A percentile compares a stretch with the other conserved stretches of the same genome.
These are phyloP conservation scores for Cercospora sojina DNA, from an alignment of 2,329 filamentous ascomycete species.

Conservation along the genomic window DNA sequence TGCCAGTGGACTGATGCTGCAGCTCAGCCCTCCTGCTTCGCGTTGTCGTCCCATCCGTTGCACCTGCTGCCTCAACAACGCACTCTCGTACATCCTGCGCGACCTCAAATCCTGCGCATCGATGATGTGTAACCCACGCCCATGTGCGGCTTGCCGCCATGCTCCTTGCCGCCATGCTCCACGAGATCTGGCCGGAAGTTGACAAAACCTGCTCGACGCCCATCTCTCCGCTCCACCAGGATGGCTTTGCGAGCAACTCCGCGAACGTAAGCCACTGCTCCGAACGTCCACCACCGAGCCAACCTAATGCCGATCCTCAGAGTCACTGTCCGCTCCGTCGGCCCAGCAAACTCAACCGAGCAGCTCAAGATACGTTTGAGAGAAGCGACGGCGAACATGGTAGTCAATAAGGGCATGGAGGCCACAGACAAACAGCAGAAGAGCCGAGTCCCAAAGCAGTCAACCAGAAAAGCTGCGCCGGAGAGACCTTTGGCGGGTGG, in stretches of 20 bases:
- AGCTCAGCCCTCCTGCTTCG: not conserved
- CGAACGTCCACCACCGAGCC: not conserved
- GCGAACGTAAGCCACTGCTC: not conserved
- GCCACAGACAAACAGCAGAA: conserved; percentile 5
- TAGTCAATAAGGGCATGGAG: conserved; percentile 16
- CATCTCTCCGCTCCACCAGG: not conserved
- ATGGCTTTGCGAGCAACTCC: not conserved
- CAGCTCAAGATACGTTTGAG: conserved; percentile 12
- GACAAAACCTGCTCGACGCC: conserved; percentile 2
- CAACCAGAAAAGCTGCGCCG: not conserved
- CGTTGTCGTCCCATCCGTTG: not conserved
- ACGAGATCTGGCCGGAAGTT: not conserved
- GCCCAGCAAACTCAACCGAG: conserved; percentile 14
- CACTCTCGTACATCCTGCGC: not conserved
- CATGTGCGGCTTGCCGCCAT: conserved; percentile 1
- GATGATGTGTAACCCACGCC: not conserved
- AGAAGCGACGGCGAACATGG: conserved; percentile 17
- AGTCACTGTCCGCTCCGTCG: conserved; percentile 12
- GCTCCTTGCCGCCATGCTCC: not conserved
- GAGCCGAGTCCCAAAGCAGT: not conserved
- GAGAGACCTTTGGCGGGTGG: not conserved
- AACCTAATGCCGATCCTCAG: conserved; percentile 13
- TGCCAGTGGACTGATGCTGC: not conserved
- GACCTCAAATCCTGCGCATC: not conserved
- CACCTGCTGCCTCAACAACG: conserved; percentile 1